Conservation (phyloP, 116 monocot genomes). For the Cymodocea nodosa region DNA sequence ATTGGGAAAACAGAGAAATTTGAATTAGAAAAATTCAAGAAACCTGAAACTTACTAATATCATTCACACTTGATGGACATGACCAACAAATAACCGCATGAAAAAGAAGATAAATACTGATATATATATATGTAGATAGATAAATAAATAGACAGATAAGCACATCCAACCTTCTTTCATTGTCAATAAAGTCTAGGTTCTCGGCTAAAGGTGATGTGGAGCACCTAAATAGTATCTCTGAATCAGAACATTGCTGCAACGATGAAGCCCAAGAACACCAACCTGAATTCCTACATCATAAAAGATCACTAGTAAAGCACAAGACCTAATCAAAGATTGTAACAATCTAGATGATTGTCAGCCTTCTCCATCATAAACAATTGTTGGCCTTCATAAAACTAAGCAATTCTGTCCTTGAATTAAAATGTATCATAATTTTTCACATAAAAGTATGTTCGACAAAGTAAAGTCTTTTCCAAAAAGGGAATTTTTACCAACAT, state of each 20-base stretch:
- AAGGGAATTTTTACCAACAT: too few relatives aligned
- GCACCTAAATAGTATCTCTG: constrained; percentile 47
- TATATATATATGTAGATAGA: too few relatives aligned
- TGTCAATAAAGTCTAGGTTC: constrained; percentile 73
- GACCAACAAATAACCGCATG: background rate
- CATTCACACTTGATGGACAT: too few relatives aligned
- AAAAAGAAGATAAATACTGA: background rate
- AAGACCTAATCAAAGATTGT: background rate
- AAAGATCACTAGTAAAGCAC: constrained; percentile 5
- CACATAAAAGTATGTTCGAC: too few relatives aligned
- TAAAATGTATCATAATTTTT: too few relatives aligned
- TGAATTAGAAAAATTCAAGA: background rate
- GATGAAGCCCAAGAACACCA: constrained; percentile 30
- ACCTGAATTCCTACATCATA: constrained; percentile 27
- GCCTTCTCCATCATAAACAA: too few relatives aligned
- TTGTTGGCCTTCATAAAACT: too few relatives aligned
- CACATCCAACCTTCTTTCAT: constrained; percentile 56
- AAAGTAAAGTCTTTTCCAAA: too few relatives aligned
- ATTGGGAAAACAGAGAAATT: background rate
- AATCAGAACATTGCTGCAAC: constrained; percentile 54
- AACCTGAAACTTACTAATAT: background rate
- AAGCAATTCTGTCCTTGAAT: too few relatives aligned
- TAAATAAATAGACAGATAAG: background rate
- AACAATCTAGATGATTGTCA: too few relatives aligned
- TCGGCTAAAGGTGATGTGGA: constrained; percentile 92